Percentiles rank a stretch among this genome's conserved stretches.
Evolutionary conservation across 1,284 basidiomycete genomes (phyloP).

Genomic region (Ceratobasidium sp.): DNA sequence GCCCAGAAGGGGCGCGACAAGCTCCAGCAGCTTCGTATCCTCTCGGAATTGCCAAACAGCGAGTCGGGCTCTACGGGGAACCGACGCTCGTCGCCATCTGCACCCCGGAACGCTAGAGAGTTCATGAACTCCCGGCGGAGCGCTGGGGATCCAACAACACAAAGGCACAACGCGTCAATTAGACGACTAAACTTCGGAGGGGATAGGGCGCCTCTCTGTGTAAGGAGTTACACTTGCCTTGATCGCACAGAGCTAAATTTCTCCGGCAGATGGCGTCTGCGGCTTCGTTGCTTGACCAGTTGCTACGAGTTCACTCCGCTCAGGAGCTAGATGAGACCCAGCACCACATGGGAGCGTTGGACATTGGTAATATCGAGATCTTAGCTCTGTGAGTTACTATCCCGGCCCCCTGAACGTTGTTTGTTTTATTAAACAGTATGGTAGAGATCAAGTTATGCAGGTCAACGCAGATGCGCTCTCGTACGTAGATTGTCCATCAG

Average conservation of each 20-base stretch:
- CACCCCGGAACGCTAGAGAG: constrained; percentile 73
- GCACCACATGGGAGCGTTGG: constrained; percentile 64
- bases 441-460: constrained; percentile 83
- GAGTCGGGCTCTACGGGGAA: constrained; percentile 56
- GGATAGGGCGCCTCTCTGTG: constrained; percentile 77
- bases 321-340: constrained; percentile 73
- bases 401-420: constrained; percentile 19
- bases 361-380: constrained; percentile 77
- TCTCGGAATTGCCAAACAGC: constrained; percentile 66
- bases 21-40: constrained; percentile 71
- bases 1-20: constrained; percentile 74
- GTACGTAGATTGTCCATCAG: constrained; percentile 59
- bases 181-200: constrained; percentile 78
- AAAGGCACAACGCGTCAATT: constrained; percentile 79
- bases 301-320: constrained; percentile 74
- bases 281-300: constrained; percentile 81
- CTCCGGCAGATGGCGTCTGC: constrained; percentile 74
- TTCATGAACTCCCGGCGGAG: constrained; percentile 73
- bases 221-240: constrained; percentile 57
- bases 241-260: neutral
- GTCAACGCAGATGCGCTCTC: constrained; percentile 88
- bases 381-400: constrained; percentile 70
- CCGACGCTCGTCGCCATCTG: constrained; percentile 57
- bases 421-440: constrained; percentile 33
- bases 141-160: constrained; percentile 69